These are phyloP conservation scores for Dacryopinax spathularia DNA, from an alignment of 768 basidiomycete species.

Conservation along the genomic window DNA sequence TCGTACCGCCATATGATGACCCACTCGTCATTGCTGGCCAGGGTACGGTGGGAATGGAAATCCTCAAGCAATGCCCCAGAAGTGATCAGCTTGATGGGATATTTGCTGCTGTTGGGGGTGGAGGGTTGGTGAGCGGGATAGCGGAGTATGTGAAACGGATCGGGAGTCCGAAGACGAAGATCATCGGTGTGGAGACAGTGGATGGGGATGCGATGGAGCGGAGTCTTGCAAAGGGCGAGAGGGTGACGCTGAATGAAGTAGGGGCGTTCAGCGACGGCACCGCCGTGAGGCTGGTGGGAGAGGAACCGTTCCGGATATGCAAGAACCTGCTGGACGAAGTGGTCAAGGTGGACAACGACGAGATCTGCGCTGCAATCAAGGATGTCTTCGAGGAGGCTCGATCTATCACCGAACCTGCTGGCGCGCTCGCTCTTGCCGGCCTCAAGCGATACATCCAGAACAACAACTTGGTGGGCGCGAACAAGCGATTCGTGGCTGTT, in stretches of 20 bases:
- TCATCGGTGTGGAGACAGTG: slow-evolving; percentile 84
- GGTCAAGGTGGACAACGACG: slow-evolving; percentile 81
- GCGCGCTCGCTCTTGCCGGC: slow-evolving; percentile 82
- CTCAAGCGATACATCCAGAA: slow-evolving; percentile 73
- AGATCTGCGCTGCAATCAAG: slow-evolving; percentile 96
- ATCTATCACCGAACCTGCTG: slow-evolving; percentile 91
- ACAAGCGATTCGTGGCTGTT: slow-evolving; percentile 80
- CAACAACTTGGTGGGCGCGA: slow-evolving; percentile 67
- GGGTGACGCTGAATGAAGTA: slow-evolving; percentile 74
- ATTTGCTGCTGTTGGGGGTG: slow-evolving; percentile 87
- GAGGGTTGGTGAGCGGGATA: slow-evolving; percentile 83
- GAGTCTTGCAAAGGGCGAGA: slow-evolving; percentile 66
- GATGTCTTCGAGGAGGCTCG: slow-evolving; percentile 98
- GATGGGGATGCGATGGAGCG: slow-evolving; percentile 89
- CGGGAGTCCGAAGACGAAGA: slow-evolving; percentile 64
- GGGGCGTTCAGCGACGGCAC: slow-evolving; percentile 97
- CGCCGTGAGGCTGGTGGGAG: slow-evolving; percentile 88
- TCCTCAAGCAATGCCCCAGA: slow-evolving; percentile 70
- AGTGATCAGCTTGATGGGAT: slow-evolving; percentile 64
- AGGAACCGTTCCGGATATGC: slow-evolving; percentile 89
- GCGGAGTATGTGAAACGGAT: slow-evolving; percentile 86
- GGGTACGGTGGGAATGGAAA: slow-evolving; percentile 88
- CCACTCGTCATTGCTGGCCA: slow-evolving; percentile 95
- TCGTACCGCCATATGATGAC: slow-evolving; percentile 95
- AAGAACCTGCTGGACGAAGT: slow-evolving; percentile 67